These are phyloP conservation scores for Fragaria vesca DNA, from an alignment of 306 rosid species.

Conservation along the genomic window DNA sequence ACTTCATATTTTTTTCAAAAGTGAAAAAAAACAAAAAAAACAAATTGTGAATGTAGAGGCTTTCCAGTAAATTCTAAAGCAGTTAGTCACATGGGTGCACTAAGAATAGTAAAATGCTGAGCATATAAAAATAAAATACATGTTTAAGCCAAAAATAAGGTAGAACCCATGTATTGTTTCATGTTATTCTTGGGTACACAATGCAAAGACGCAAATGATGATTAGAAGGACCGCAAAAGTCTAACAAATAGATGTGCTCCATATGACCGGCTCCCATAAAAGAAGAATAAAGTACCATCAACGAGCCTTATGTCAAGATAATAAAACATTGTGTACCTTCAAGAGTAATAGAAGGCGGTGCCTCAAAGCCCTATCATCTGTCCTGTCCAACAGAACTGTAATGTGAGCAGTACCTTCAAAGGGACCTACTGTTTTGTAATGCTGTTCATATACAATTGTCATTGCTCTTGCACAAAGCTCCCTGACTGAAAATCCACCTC, in stretches of 20 bases:
- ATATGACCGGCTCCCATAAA: not conserved
- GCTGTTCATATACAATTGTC: conserved; percentile 97
- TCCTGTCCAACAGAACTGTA: conserved; percentile 96
- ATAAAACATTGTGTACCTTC: conserved; percentile 53
- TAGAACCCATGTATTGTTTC: not conserved
- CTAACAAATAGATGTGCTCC: not conserved
- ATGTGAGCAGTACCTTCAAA: conserved; percentile 94
- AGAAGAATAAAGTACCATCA: conserved; percentile 2
- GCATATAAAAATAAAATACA: not conserved
- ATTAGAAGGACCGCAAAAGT: not conserved
- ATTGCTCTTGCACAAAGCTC: conserved; percentile 99
- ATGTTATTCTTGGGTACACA: not conserved
- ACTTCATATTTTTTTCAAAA: not conserved
- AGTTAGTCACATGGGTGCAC: not conserved
- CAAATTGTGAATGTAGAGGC: not conserved
- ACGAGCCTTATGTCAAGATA: not conserved
- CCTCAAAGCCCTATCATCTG: conserved; percentile 97
- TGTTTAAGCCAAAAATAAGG: not conserved
- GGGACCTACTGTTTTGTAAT: conserved; percentile 77
- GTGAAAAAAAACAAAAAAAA: not conserved
- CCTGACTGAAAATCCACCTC: conserved; percentile 94
- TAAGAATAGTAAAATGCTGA: not conserved
- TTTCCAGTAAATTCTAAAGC: not conserved
- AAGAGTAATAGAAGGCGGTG: conserved; percentile 95
- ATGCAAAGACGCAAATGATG: not conserved